Conservation (phyloP, 2,329 filamentous ascomycete genomes). For the Talaromyces atroroseus region DNA sequence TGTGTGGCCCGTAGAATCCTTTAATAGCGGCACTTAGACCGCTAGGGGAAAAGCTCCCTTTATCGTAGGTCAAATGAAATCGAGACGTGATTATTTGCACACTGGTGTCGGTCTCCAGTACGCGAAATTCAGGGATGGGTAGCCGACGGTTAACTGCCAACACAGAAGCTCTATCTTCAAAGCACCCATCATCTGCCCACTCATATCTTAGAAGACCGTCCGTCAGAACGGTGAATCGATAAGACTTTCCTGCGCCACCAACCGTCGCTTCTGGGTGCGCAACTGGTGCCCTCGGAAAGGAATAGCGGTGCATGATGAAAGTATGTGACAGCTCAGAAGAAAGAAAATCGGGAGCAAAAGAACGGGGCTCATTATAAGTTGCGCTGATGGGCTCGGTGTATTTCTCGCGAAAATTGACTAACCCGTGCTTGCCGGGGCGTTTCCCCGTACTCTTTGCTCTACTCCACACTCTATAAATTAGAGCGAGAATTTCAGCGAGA, state of each 20-base stretch:
- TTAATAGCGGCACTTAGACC: slow-evolving; percentile 47
- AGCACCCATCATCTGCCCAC: slow-evolving; percentile 55
- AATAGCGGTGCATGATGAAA: slow-evolving; percentile 8
- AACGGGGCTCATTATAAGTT: slow-evolving; percentile 1
- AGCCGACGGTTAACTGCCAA: slow-evolving; percentile 55
- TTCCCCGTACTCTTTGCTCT: not conserved
- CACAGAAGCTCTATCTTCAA: slow-evolving; percentile 58
- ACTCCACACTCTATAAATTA: not conserved
- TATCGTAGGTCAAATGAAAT: slow-evolving; percentile 56
- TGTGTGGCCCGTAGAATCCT: slow-evolving; percentile 38
- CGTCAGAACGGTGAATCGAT: slow-evolving; percentile 40
- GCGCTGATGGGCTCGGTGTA: not conserved
- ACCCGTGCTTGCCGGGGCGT: too few species aligned
- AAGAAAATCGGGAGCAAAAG: not conserved
- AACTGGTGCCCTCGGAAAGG: slow-evolving; percentile 1
- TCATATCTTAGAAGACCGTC: slow-evolving; percentile 56
- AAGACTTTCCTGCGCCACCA: slow-evolving; percentile 2
- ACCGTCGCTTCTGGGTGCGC: slow-evolving; percentile 4
- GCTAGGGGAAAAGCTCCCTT: slow-evolving; percentile 48
- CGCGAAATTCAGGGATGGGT: slow-evolving; percentile 44
- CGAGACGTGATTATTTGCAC: slow-evolving; percentile 53
- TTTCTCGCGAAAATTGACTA: slow-evolving; percentile 3
- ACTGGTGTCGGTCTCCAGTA: slow-evolving; percentile 41
- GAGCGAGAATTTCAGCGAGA: slow-evolving; percentile 7
- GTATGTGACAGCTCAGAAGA: not conserved